These are phyloP conservation scores for Fraxinus quadrangulata DNA, from an alignment of 257 asterid genomes.

Conservation along the genomic window DNA sequence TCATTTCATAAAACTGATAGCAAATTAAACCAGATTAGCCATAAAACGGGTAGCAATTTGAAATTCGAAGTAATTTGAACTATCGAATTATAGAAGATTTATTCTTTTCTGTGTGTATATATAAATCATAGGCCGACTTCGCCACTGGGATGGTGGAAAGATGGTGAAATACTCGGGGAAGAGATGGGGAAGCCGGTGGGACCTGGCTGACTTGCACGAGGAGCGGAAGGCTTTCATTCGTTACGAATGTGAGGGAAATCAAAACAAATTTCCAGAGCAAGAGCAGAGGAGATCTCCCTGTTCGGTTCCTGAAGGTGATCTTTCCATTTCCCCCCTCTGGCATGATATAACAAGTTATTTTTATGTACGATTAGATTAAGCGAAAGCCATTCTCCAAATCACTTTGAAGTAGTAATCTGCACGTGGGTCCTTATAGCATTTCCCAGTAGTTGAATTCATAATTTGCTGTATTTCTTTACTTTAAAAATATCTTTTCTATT, in stretches of 20 bases:
- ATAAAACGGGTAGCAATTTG: background rate
- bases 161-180: constrained; percentile 61
- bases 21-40: background rate
- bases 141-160: constrained; percentile 76
- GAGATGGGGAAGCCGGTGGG: constrained; percentile 75
- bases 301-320: constrained; percentile 28
- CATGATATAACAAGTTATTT: too few relatives aligned
- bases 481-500: background rate
- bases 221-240: constrained; percentile 65
- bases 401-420: background rate
- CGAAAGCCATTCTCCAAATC: too few relatives aligned
- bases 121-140: constrained; percentile 49
- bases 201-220: constrained; percentile 71
- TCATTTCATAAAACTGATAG: background rate
- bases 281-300: constrained; percentile 76
- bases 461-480: background rate
- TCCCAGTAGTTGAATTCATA: background rate
- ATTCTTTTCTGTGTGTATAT: background rate
- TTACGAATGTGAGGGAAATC: constrained; percentile 42
- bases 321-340: too few relatives aligned
- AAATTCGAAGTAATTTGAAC: background rate
- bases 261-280: constrained; percentile 22
- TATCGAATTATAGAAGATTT: background rate
- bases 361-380: too few relatives aligned
- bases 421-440: background rate